Percentiles rank a stretch among this genome's conserved stretches.
phyloP scores from a whole-genome alignment of 495 filamentous ascomycete genomes.

The Aspergillus kassunensis region DNA sequence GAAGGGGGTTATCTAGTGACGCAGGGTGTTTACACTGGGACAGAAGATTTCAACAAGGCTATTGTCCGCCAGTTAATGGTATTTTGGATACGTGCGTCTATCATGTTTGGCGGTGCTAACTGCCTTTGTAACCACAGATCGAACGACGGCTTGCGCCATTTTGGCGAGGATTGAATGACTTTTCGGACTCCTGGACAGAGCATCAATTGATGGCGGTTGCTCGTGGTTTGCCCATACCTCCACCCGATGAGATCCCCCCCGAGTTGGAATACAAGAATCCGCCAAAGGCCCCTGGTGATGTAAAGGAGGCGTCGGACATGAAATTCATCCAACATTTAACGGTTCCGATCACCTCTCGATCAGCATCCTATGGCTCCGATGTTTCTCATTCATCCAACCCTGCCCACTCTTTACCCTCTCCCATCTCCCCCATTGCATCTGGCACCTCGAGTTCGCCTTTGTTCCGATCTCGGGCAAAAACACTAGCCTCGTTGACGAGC shows the following conservation, averaged over 20 bases:
- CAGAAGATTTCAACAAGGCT: constrained; percentile 89
- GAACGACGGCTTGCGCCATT: constrained; percentile 91
- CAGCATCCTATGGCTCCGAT: constrained; percentile 73
- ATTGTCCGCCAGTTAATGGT: constrained; percentile 93
- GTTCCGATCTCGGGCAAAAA: constrained; percentile 72
- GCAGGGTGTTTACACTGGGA: constrained; percentile 84
- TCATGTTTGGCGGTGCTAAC: constrained; percentile 15
- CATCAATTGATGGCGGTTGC: constrained; percentile 89
- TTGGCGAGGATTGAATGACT: constrained; percentile 89
- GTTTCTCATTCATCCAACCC: constrained; percentile 44
- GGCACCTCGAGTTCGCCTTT: constrained; percentile 61
- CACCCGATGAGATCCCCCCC: constrained; percentile 73
- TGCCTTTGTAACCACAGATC: constrained; percentile 51
- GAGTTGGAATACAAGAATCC: constrained; percentile 53
- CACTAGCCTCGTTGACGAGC: constrained; percentile 75
- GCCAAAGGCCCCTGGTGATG: constrained; percentile 39
- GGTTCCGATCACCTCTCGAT: constrained; percentile 69
- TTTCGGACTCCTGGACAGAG: constrained; percentile 85
- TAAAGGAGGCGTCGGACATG: constrained; percentile 33
- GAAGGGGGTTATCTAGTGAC: constrained; percentile 96
- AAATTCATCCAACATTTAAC: constrained; percentile 62
- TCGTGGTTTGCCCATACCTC: constrained; percentile 76
- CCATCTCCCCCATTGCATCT: constrained; percentile 45
- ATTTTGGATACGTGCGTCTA: constrained; percentile 18
- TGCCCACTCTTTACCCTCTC: constrained; percentile 48